Conservation (phyloP, 2,329 filamentous ascomycete species). For the Monilinia fructicola region DNA sequence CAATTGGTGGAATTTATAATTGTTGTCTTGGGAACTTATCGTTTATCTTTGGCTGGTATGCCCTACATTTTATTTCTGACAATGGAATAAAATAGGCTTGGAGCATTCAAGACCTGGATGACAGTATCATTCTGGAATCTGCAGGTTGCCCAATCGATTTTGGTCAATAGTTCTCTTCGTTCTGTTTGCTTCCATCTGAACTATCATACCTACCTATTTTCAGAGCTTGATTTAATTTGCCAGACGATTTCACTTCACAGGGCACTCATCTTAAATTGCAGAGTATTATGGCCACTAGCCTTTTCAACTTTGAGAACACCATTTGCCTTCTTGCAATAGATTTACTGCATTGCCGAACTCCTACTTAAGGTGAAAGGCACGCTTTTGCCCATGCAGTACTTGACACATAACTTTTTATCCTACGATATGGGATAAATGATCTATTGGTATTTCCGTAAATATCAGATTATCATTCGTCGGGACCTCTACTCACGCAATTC, state of each 20-base stretch:
- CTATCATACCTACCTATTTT: not conserved
- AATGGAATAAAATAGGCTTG: not conserved
- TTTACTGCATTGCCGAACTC: not conserved
- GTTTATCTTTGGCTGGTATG: too few relatives aligned
- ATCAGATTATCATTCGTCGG: too few relatives aligned
- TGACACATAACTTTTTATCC: not conserved
- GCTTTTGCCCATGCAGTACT: too few relatives aligned
- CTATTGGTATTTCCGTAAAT: not conserved
- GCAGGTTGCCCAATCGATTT: not conserved
- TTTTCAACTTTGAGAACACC: not conserved
- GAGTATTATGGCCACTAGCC: not conserved
- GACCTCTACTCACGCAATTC: not conserved
- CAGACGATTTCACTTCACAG: not conserved
- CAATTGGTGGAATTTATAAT: not conserved
- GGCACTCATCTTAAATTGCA: not conserved
- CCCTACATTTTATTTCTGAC: not conserved
- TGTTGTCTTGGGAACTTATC: not conserved
- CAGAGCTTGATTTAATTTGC: not conserved
- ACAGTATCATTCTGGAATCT: not conserved
- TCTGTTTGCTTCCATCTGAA: not conserved
- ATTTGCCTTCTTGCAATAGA: not conserved
- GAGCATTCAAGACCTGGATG: not conserved
- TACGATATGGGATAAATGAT: not conserved
- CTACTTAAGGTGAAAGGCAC: too few relatives aligned
- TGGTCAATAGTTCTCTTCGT: not conserved